A percentile compares a stretch with the other conserved stretches of the same genome.
These are phyloP conservation scores for Dendrothele bispora DNA, from an alignment of 768 basidiomycete genomes.

Conservation along the genomic window DNA sequence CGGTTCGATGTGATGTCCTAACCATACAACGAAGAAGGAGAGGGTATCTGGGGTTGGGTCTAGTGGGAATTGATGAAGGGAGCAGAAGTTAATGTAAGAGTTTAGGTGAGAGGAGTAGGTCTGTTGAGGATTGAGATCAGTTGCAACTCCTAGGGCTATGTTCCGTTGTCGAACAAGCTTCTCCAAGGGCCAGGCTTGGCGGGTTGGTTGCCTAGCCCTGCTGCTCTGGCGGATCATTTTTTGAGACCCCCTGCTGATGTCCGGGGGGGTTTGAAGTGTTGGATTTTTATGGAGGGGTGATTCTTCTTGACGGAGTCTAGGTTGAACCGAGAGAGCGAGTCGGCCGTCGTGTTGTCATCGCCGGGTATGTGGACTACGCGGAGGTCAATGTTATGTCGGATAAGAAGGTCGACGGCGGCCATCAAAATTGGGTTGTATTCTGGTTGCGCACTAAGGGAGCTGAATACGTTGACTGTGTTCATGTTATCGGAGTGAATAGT, in stretches of 20 bases:
- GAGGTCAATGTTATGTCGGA: conserved; percentile 14
- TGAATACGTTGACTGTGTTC: conserved; percentile 24
- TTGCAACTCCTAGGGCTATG: conserved; percentile 19
- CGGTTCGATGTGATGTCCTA: conserved; percentile 36
- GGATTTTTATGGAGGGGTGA: background rate
- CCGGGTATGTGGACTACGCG: conserved; percentile 21
- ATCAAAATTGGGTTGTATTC: conserved; percentile 19
- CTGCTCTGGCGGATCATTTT: conserved; percentile 14
- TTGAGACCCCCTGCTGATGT: conserved; percentile 24
- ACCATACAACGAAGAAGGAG: conserved; percentile 34
- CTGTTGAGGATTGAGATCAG: conserved; percentile 15
- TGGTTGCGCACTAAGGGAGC: conserved; percentile 11
- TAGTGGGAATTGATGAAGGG: conserved; percentile 23
- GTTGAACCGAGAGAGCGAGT: conserved; percentile 23
- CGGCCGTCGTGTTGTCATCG: conserved; percentile 22
- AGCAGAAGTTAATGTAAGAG: conserved; percentile 31
- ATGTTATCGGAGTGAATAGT: conserved; percentile 21
- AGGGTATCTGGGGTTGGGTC: conserved; percentile 35
- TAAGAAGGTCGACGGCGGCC: conserved; percentile 18
- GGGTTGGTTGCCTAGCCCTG: conserved; percentile 27
- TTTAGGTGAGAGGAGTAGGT: conserved; percentile 31
- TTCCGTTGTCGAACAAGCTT: conserved; percentile 25
- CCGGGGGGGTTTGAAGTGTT: conserved; percentile 23
- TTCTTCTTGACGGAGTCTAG: background rate
- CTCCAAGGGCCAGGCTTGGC: conserved; percentile 34